Evolutionary conservation across 805 yeast genomes (phyloP), one percentile per base, ranked within the genome.

Genomic region (Komagataella kurtzmanii): DNA sequence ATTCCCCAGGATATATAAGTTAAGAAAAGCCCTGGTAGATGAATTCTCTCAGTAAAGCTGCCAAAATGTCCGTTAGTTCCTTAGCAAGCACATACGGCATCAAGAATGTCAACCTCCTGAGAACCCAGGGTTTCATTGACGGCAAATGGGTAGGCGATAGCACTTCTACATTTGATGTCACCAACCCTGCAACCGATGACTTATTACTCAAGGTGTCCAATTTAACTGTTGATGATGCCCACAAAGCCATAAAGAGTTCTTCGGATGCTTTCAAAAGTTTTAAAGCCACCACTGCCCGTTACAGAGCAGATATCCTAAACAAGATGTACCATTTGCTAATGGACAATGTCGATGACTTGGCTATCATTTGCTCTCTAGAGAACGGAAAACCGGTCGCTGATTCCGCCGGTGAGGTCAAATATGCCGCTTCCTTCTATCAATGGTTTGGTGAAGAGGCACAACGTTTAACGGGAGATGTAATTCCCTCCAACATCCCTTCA

Each of bases 391-490:
- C 90, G 1, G 65, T 73, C 12, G 74, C 79, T 1, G 93, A 85
- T 61, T 82, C 91, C n/a, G 61, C 67, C 49, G 90, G 89, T 4
- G 93, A 85, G 62, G 73, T 85, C 24, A 63, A 60, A 49, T 80
- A 81, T 57, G 82, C 85, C 7, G 83, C 88, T 1, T 77, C 86
- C 6, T 89, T 85, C 65, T 85, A 87, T 64, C 89, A 88, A 61
- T 90, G 97, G 97, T 90, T 81, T 62, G 74, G 95, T 36, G 93
- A 85, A 64, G 86, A 81, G 57, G 91, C 91, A 6, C 85, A 88
- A 45, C 74, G 88, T 58, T 65, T 77, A 24, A 69, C 78, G 51
- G 93, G 91, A n/a, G 83, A 81, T 55, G 68, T 74, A 17, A 78
- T 85, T 51, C 75, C 76, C n/a, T 76, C 88, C 2, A 69, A 75